phyloP scores from a whole-genome alignment of 345 rosid species.

The Mallotus nudiflorus region DNA sequence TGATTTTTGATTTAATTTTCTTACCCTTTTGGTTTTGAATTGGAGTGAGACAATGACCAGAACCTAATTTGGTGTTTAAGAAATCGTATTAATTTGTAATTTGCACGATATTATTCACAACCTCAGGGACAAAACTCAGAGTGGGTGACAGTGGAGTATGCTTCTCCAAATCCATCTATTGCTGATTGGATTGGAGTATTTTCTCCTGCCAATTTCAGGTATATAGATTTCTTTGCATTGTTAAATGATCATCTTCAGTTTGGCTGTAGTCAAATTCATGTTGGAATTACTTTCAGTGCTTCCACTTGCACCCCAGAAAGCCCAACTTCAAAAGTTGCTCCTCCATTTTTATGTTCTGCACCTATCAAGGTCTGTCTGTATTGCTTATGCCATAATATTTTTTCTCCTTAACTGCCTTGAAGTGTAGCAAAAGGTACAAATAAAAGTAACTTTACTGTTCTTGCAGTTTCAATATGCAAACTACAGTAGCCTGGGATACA shows the following conservation, averaged over 20 bases:
- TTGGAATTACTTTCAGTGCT: constrained; percentile 42
- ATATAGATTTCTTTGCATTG: constrained; percentile 5
- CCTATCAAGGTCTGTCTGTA: constrained; percentile 59
- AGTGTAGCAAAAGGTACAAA: neutral
- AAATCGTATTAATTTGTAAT: neutral
- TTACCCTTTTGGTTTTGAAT: neutral
- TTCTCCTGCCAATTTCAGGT: constrained; percentile 79
- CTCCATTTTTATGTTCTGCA: constrained; percentile 61
- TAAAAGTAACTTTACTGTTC: neutral
- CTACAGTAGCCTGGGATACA: constrained; percentile 52
- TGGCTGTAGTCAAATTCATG: neutral
- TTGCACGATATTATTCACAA: neutral
- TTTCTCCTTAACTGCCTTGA: neutral
- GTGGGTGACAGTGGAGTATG: constrained; percentile 48
- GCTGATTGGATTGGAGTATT: constrained; percentile 84
- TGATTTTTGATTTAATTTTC: neutral
- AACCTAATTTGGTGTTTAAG: neutral
- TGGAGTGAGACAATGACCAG: neutral
- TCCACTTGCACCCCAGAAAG: constrained; percentile 46
- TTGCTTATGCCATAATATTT: constrained; percentile 7
- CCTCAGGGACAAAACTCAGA: constrained; percentile 59
- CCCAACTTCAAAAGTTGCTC: constrained; percentile 32
- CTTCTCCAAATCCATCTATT: constrained; percentile 49
- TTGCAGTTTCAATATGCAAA: constrained; percentile 68
- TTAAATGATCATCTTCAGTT: neutral